These are phyloP conservation scores for Arachis monticola DNA, from an alignment of 331 rosid genomes.

Conservation along the genomic window DNA sequence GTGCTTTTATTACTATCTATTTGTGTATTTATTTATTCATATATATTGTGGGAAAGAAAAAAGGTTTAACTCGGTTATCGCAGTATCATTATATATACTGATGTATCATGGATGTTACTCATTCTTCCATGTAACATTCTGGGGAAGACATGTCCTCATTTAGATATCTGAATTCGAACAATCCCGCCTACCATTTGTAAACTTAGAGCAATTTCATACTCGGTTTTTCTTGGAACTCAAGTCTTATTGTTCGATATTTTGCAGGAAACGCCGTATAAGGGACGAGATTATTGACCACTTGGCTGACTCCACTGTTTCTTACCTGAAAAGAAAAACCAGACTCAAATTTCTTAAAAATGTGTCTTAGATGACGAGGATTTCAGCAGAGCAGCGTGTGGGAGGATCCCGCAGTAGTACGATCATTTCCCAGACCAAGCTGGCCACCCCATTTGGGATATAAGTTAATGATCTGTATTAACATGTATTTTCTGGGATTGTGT, in stretches of 20 bases:
- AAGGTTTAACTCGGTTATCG: slow-evolving; percentile 15
- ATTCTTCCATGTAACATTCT: slow-evolving; percentile 18
- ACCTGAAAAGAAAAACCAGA: slow-evolving; percentile 51
- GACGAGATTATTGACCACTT: slow-evolving; percentile 68
- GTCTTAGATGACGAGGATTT: slow-evolving; percentile 27
- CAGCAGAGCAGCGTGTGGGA: slow-evolving; percentile 19
- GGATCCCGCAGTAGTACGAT: slow-evolving; percentile 22
- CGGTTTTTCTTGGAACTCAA: slow-evolving; percentile 23
- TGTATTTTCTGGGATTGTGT: slow-evolving; percentile 39
- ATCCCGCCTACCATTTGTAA: slow-evolving; percentile 14
- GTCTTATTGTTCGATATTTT: slow-evolving; percentile 7
- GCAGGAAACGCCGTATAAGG: slow-evolving; percentile 88
- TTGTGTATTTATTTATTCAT: not conserved
- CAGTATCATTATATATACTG: slow-evolving; percentile 2
- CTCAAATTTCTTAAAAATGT: slow-evolving; percentile 21
- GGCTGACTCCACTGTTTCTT: slow-evolving; percentile 40
- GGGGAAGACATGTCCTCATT: not conserved
- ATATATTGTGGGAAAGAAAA: slow-evolving; percentile 8
- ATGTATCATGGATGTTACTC: slow-evolving; percentile 31
- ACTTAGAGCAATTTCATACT: not conserved
- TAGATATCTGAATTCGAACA: slow-evolving; percentile 26
- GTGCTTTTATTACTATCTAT: not conserved
- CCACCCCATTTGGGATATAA: slow-evolving; percentile 25
- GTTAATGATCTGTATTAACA: slow-evolving; percentile 36
- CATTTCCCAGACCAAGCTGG: slow-evolving; percentile 37